These are phyloP conservation scores for Harringtonia lauricola DNA, from an alignment of 2,329 filamentous ascomycete genomes.

Conservation along the genomic window DNA sequence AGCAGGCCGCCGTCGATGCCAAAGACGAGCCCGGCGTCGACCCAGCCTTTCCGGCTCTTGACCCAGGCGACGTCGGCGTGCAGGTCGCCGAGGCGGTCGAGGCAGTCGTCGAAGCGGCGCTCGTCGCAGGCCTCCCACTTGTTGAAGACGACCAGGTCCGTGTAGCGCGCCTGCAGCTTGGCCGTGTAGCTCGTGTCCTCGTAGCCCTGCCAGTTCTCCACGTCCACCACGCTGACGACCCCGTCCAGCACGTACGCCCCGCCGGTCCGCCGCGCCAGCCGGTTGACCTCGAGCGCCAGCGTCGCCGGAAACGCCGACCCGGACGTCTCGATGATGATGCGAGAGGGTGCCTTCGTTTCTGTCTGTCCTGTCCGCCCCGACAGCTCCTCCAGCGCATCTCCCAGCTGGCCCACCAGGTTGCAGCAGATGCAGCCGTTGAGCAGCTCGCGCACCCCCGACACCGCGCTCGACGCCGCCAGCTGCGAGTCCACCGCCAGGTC, in stretches of 20 bases:
- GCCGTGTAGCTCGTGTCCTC: slow-evolving; percentile 86
- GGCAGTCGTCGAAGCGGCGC: slow-evolving; percentile 61
- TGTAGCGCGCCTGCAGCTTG: slow-evolving; percentile 77
- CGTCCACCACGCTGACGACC: slow-evolving; percentile 81
- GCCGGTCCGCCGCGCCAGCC: slow-evolving; percentile 57
- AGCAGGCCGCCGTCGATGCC: slow-evolving; percentile 72
- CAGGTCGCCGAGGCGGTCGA: slow-evolving; percentile 70
- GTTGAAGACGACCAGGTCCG: slow-evolving; percentile 83
- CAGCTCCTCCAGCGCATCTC: slow-evolving; percentile 68
- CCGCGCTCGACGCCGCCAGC: slow-evolving; percentile 69
- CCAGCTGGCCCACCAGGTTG: slow-evolving; percentile 88
- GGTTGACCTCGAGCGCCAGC: slow-evolving; percentile 80
- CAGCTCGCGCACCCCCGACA: slow-evolving; percentile 83
- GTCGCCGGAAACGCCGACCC: slow-evolving; percentile 84
- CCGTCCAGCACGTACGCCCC: slow-evolving; percentile 68
- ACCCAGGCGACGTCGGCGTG: slow-evolving; percentile 74
- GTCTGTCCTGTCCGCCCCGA: slow-evolving; percentile 27
- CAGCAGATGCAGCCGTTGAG: slow-evolving; percentile 98
- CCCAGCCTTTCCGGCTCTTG: slow-evolving; percentile 71
- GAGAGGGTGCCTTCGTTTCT: too few species aligned
- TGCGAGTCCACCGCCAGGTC: slow-evolving; percentile 90
- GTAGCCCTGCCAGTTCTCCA: slow-evolving; percentile 91
- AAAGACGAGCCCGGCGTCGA: slow-evolving; percentile 70
- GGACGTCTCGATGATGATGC: slow-evolving; percentile 89
- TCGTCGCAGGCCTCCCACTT: slow-evolving; percentile 79